Base-by-base conservation (phyloP, 768 basidiomycete species). In the Rossbeevera mucosa region DNA sequence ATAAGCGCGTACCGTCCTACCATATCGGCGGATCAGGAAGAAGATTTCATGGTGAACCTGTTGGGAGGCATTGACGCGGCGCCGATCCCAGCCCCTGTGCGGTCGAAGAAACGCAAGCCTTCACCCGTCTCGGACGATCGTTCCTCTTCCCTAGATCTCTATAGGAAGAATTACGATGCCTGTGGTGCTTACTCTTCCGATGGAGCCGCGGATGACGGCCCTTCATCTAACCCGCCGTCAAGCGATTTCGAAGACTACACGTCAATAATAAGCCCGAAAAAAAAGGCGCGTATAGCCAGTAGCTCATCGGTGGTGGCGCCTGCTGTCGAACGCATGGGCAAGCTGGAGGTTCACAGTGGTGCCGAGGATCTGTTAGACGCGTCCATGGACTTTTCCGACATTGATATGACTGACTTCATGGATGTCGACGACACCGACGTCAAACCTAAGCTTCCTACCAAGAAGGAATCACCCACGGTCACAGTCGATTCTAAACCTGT, bases 11-110 rank as follows among this genome's bases (percentile, higher is more conserved):
- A 98, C 66, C 80, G 91, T 26, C 85, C 88, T 1, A 75, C 75
- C 0, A 80, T 86, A 12, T 85, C 88, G 7, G 84, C 77, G 12
- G 87, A 85, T 47, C 82, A 93, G 60, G 96, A 97, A 66, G 76
- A 80, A 33, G 92, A 95, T 59, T 92, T 99, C 58, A 88, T 99
- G 91, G 80, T 82, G 0, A 80, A 79, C 31, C 70, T 99, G 1
- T 72, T 99, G 9, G 87, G 84, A 8, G 79, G 73, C 20, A 80
- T 95, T 67, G 90, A 91, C 54, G 69, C 72, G 5, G 63, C 71
- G 9, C 71, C 80, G 11, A 62, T 69, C 24, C 64, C 78, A 11
- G 58, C 72, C 4, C 68, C 68, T 2, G 51, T 51, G 24, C 71
- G 63, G 24, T 56, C 72, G n/a, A 80, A 80, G 50, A 91, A 90